These are phyloP conservation scores for Petrea volubilis DNA, from an alignment of 257 asterid species.

Conservation along the genomic window DNA sequence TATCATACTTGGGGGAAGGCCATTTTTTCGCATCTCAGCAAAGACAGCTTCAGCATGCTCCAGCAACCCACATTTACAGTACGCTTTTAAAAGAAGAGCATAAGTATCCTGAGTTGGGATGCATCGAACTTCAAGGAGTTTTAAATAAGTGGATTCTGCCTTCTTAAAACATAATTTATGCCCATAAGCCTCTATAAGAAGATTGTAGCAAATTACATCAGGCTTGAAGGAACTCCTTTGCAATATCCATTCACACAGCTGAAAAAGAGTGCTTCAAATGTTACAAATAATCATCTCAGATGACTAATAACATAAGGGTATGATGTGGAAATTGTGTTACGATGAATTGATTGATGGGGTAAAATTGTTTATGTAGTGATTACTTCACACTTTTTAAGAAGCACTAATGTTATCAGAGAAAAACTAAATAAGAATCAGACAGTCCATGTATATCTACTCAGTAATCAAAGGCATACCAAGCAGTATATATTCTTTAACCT, in stretches of 20 bases:
- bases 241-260: conserved; percentile 84
- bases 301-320: not conserved
- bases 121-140: conserved; percentile 73
- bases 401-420: no score
- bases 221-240: conserved; percentile 68
- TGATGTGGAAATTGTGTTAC: not conserved
- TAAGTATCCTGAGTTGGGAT: conserved; percentile 86
- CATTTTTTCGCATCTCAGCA: conserved; percentile 59
- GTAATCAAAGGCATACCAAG: not conserved
- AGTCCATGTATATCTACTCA: not conserved
- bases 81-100: conserved; percentile 77
- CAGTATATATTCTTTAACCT: not conserved
- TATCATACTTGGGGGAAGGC: conserved; percentile 57
- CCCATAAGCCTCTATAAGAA: conserved; percentile 89
- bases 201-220: conserved; percentile 78
- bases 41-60: conserved; percentile 77
- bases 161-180: conserved; percentile 51
- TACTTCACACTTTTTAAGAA: no score
- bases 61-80: conserved; percentile 57
- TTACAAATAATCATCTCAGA: not conserved
- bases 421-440: not conserved
- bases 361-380: no score
- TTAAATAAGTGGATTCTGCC: conserved; percentile 66
- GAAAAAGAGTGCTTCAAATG: conserved; percentile 18
- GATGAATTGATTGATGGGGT: no score